These are phyloP conservation scores for Pneumocystis sp. DNA, from an alignment of 1,139 yeast genomes.

Conservation along the genomic window DNA sequence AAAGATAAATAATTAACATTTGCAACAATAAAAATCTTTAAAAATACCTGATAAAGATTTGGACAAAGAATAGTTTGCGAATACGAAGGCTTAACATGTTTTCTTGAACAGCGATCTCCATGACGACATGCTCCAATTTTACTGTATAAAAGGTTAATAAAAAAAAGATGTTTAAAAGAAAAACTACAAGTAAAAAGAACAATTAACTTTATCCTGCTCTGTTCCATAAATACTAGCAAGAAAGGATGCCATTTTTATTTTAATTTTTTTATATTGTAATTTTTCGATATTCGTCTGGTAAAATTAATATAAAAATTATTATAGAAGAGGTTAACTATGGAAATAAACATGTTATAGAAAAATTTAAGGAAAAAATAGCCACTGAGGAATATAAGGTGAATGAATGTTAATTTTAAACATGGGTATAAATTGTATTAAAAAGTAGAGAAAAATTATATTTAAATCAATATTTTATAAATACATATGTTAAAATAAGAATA, in stretches of 20 bases:
- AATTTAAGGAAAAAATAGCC: too few species aligned
- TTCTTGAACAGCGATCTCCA: slow-evolving; percentile 74
- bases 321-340: too few species aligned
- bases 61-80: slow-evolving; percentile 55
- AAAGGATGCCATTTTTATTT: slow-evolving; percentile 23
- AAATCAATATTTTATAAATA: not conserved
- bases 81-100: slow-evolving; percentile 53
- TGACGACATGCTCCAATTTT: slow-evolving; percentile 91
- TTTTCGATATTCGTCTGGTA: not conserved
- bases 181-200: not conserved
- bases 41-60: slow-evolving; percentile 39
- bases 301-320: too few species aligned
- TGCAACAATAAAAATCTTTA: too few species aligned
- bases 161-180: slow-evolving; percentile 4
- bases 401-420: too few species aligned
- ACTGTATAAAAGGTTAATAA: slow-evolving; percentile 42
- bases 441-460: not conserved
- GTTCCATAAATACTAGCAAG: slow-evolving; percentile 30
- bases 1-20: not conserved
- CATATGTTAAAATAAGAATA: not conserved
- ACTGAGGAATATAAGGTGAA: too few species aligned
- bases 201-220: slow-evolving; percentile 30
- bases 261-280: not conserved
- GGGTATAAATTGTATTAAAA: not conserved
- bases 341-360: not conserved